Evolutionary conservation across 2,329 filamentous ascomycete species (phyloP).

Genomic region (Berkeleyomyces basicola): DNA sequence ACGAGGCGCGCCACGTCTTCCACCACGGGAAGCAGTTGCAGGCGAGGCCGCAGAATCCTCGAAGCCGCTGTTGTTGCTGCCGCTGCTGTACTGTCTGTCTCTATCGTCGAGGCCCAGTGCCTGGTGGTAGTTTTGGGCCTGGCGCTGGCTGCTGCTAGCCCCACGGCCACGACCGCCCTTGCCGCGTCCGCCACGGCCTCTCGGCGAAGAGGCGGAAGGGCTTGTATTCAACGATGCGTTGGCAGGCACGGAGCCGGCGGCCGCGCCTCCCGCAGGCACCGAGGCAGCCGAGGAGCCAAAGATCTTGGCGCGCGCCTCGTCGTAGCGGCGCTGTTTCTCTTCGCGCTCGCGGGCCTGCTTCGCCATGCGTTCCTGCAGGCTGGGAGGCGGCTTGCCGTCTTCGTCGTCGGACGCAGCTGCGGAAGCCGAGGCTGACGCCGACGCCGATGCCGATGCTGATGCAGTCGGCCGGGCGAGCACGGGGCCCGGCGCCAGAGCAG

Average conservation of each 20-base stretch:
- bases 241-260: neutral
- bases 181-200: constrained; percentile 23
- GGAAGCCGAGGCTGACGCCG: neutral
- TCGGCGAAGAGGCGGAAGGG: neutral
- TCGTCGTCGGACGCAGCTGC: constrained; percentile 42
- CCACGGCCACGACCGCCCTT: constrained; percentile 28
- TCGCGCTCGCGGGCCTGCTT: constrained; percentile 67
- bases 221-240: neutral
- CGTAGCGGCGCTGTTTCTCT: constrained; percentile 80
- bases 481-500: neutral
- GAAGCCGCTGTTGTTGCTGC: neutral
- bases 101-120: neutral
- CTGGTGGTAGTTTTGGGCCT: neutral
- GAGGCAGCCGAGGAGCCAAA: constrained; percentile 43
- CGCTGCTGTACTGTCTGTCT: neutral
- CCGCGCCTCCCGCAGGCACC: constrained; percentile 16
- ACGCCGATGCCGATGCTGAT: neutral
- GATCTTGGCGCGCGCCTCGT: constrained; percentile 73
- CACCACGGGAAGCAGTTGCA: neutral
- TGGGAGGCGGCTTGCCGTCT: constrained; percentile 42
- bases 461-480: neutral
- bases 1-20: neutral
- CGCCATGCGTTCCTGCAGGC: constrained; percentile 56
- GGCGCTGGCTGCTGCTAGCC: constrained; percentile 19
- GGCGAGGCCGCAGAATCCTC: neutral